Evolutionary conservation across 805 yeast species (phyloP).

Genomic region (Ogataea trehalophila): DNA sequence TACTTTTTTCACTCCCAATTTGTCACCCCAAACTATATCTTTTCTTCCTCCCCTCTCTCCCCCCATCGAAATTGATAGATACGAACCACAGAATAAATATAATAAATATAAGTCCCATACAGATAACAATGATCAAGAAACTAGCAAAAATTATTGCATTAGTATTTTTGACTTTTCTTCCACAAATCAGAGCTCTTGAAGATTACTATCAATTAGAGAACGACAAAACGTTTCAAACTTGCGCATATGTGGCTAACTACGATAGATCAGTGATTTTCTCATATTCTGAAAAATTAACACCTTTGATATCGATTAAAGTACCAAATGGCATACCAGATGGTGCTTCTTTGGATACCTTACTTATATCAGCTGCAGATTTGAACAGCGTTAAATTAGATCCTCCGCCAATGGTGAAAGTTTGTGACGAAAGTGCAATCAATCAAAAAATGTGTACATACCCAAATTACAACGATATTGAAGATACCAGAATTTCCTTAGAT

Average conservation of each 20-base stretch:
- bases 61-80: too few species aligned
- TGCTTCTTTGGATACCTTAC: conserved; percentile 16
- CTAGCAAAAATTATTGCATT: too few species aligned
- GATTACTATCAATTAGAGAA: conserved; percentile 20
- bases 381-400: conserved; percentile 21
- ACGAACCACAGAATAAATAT: too few species aligned
- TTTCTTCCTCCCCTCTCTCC: too few species aligned
- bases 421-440: conserved; percentile 27
- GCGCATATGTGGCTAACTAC: conserved; percentile 28
- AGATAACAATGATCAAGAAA: not conserved
- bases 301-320: conserved; percentile 20
- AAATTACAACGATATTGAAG: conserved; percentile 6
- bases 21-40: too few species aligned
- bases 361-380: conserved; percentile 23
- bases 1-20: too few species aligned
- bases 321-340: conserved; percentile 3
- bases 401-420: conserved; percentile 23
- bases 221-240: conserved; percentile 24
- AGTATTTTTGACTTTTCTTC: not conserved
- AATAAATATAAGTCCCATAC: too few species aligned
- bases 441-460: conserved; percentile 20
- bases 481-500: conserved; percentile 9
- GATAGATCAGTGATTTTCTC: conserved; percentile 14
- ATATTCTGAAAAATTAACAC: conserved; percentile 14
- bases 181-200: conserved; percentile 11